Percentiles rank a stretch among this genome's conserved stretches.
Evolutionary conservation across 768 basidiomycete species (phyloP).

Genomic region (Lenzites betulinus): DNA sequence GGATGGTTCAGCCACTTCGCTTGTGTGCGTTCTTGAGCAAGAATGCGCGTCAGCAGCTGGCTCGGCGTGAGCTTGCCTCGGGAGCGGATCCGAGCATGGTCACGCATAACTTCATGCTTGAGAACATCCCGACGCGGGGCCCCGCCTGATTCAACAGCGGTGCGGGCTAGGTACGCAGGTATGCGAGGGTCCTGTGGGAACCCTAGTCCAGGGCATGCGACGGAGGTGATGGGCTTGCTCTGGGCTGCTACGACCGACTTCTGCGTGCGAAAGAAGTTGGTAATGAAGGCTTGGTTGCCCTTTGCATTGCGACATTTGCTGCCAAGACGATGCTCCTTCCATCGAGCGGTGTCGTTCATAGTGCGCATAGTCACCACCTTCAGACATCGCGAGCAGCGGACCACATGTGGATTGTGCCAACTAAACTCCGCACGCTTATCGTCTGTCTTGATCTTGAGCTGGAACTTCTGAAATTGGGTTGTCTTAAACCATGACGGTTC

Average conservation of each 20-base stretch:
- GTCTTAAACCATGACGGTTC: neutral
- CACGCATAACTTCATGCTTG: neutral
- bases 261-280: neutral
- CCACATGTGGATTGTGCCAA: neutral
- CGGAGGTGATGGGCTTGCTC: too few relatives aligned
- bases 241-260: neutral
- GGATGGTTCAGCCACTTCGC: neutral
- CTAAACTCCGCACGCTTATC: neutral
- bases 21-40: neutral
- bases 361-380: neutral
- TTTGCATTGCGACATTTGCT: neutral
- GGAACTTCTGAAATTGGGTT: neutral
- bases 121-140: neutral
- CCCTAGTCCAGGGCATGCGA: neutral
- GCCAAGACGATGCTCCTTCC: neutral
- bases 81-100: neutral
- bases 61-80: neutral
- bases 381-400: neutral
- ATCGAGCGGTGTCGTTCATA: neutral
- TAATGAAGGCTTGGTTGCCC: neutral
- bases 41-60: neutral
- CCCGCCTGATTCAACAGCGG: neutral
- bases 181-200: neutral
- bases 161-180: neutral
- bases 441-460: neutral